These are phyloP conservation scores for Eucalyptus pauciflora DNA, from an alignment of 345 rosid genomes.

Conservation along the genomic window DNA sequence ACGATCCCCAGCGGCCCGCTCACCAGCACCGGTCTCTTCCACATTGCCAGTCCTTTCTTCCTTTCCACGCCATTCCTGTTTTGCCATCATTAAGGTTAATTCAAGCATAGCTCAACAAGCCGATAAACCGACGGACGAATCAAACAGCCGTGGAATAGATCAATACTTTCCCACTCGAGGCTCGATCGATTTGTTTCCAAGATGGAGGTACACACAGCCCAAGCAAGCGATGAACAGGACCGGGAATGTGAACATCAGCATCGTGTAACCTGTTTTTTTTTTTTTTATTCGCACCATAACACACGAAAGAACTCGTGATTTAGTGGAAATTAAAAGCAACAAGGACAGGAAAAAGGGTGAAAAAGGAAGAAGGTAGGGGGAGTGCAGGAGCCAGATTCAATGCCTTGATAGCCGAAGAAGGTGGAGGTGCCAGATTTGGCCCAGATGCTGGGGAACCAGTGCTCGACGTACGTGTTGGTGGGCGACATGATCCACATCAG, in stretches of 20 bases:
- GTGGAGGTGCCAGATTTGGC: constrained; percentile 20
- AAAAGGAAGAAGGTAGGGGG: not conserved
- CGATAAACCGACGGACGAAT: not conserved
- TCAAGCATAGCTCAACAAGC: not conserved
- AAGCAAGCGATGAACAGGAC: constrained; percentile 41
- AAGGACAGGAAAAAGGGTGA: not conserved
- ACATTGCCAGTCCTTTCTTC: not conserved
- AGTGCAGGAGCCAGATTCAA: not conserved
- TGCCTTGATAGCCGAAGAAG: constrained; percentile 57
- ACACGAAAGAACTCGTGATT: not conserved
- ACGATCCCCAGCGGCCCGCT: constrained; percentile 87
- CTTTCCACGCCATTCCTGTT: constrained; percentile 1
- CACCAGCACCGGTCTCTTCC: constrained; percentile 54
- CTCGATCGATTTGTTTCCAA: constrained; percentile 12
- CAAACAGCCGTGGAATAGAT: not conserved
- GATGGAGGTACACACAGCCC: constrained; percentile 53
- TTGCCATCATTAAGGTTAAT: not conserved
- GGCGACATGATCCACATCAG: constrained; percentile 68
- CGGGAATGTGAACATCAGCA: constrained; percentile 47
- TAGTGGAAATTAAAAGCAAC: not conserved
- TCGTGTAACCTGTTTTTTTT: constrained; percentile 22
- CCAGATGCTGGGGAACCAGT: constrained; percentile 30
- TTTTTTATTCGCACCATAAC: not conserved
- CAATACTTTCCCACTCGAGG: constrained; percentile 5
- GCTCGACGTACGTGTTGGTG: constrained; percentile 27